A percentile compares a stretch with the other conserved stretches of the same genome.
Conservation (phyloP, 768 basidiomycete species). For the Ramaria sp. region DNA sequence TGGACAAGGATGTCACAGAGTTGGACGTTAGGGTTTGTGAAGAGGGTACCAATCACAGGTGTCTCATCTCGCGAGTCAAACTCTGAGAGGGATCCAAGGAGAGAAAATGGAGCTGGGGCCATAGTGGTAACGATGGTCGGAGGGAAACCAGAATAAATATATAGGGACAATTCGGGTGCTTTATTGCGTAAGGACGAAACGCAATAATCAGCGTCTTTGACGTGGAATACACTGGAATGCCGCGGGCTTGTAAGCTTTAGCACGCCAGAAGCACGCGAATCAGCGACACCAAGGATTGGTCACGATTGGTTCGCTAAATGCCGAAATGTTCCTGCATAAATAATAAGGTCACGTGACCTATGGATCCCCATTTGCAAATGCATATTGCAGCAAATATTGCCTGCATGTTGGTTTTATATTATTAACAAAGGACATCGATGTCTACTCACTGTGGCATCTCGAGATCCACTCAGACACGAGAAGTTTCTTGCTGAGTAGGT, state of each 20-base stretch:
- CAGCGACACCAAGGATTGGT: background rate
- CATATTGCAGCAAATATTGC: no score
- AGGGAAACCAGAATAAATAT: background rate
- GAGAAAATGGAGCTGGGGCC: slow-evolving; percentile 20
- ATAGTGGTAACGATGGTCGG: slow-evolving; percentile 10
- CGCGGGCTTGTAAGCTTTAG: background rate
- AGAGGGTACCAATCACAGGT: slow-evolving; percentile 46
- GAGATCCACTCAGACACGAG: no score
- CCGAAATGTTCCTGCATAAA: background rate
- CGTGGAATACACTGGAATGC: background rate
- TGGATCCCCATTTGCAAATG: no score
- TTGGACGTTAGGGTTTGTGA: slow-evolving; percentile 33
- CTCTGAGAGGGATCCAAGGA: slow-evolving; percentile 27
- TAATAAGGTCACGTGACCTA: background rate
- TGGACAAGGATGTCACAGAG: slow-evolving; percentile 34
- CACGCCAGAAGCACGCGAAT: background rate
- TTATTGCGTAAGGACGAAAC: background rate
- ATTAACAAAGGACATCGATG: no score
- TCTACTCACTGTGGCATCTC: no score
- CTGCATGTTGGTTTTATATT: background rate
- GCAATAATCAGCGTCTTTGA: background rate
- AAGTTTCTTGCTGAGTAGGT: no score
- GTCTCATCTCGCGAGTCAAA: slow-evolving; percentile 33
- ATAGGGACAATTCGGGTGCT: background rate
- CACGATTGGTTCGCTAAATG: background rate